A percentile compares a stretch with the other conserved stretches of the same genome.
phyloP scores from a whole-genome alignment of 2,329 filamentous ascomycete species.

The Anthostomella pinea region DNA sequence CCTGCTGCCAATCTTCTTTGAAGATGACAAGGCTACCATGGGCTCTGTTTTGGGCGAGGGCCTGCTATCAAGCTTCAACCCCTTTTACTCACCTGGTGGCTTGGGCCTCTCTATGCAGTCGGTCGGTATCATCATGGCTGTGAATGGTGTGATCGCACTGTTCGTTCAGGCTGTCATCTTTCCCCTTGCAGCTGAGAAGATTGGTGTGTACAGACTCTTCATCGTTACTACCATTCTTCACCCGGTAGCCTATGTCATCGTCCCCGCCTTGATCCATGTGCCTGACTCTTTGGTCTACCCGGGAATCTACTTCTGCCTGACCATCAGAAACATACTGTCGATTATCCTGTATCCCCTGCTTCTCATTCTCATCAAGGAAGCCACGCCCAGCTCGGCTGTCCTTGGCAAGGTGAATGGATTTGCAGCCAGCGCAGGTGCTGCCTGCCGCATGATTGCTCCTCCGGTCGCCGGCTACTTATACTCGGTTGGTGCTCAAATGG shows the following conservation, averaged over 20 bases:
- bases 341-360: slow-evolving; percentile 66
- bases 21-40: slow-evolving; percentile 61
- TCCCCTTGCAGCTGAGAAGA: slow-evolving; percentile 53
- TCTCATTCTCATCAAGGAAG: slow-evolving; percentile 66
- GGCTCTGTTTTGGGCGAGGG: slow-evolving; percentile 33
- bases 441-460: slow-evolving; percentile 65
- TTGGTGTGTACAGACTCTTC: slow-evolving; percentile 61
- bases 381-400: slow-evolving; percentile 53
- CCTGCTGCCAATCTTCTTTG: slow-evolving; percentile 86
- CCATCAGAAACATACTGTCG: slow-evolving; percentile 57
- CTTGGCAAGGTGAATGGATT: slow-evolving; percentile 65
- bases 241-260: slow-evolving; percentile 58
- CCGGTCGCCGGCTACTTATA: slow-evolving; percentile 64
- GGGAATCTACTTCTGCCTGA: slow-evolving; percentile 57
- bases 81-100: slow-evolving; percentile 58
- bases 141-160: slow-evolving; percentile 57
- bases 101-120: slow-evolving; percentile 60
- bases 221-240: slow-evolving; percentile 58
- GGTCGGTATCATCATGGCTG: slow-evolving; percentile 60
- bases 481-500: slow-evolving; percentile 54
- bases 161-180: slow-evolving; percentile 61
- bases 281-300: slow-evolving; percentile 49
- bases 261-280: slow-evolving; percentile 56
- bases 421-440: slow-evolving; percentile 63
- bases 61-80: slow-evolving; percentile 34